Conservation (phyloP, 208 protist genomes). For the Eutreptiella sp. region DNA sequence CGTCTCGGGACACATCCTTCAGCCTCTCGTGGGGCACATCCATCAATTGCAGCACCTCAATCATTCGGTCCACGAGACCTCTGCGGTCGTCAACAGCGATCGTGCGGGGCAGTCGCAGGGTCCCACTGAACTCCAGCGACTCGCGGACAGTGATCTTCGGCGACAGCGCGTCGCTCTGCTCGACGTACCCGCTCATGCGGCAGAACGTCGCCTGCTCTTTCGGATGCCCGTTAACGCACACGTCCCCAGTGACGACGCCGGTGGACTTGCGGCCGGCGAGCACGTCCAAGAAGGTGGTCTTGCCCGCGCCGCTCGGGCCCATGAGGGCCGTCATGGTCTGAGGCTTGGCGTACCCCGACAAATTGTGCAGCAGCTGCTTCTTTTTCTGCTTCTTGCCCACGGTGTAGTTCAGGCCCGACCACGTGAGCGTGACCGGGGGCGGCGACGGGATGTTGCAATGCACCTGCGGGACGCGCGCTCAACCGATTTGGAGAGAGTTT, state of each 20-base stretch:
- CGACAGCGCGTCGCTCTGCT: constrained; percentile 64
- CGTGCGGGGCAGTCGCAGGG: constrained; percentile 51
- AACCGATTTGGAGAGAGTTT: too few species aligned
- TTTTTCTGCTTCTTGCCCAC: too few species aligned
- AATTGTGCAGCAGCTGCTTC: too few species aligned
- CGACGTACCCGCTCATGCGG: constrained; percentile 56
- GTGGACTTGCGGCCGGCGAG: constrained; percentile 45
- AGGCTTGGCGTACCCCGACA: constrained; percentile 47
- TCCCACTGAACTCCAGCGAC: constrained; percentile 53
- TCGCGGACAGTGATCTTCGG: constrained; percentile 60
- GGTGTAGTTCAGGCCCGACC: too few species aligned
- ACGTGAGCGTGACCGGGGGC: too few species aligned
- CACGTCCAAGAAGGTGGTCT: constrained; percentile 63
- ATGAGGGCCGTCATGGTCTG: constrained; percentile 60
- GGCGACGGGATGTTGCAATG: too few species aligned
- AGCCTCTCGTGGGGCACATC: too few species aligned
- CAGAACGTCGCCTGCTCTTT: constrained; percentile 36
- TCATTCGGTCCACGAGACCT: too few species aligned
- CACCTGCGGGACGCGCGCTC: too few species aligned
- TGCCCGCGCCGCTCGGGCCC: constrained; percentile 64
- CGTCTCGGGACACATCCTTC: too few species aligned
- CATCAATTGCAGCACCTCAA: too few species aligned
- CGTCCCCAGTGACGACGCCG: constrained; percentile 37
- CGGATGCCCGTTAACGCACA: constrained; percentile 47
- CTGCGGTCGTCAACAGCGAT: too few species aligned